phyloP scores from a whole-genome alignment of 75 land plant species.

The Pinus tabuliformis region DNA sequence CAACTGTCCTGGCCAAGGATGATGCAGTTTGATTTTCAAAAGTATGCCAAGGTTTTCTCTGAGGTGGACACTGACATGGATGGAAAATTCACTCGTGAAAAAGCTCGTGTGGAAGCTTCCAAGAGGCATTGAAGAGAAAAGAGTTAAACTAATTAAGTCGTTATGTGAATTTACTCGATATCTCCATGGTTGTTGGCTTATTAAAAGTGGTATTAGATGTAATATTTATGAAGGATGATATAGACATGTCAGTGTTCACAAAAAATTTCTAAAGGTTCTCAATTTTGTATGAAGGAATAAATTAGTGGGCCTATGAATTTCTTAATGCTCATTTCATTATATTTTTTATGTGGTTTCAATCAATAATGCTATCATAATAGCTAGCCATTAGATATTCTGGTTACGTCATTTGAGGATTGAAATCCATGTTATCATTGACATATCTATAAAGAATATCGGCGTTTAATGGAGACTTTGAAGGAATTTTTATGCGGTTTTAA shows the following conservation, averaged over 20 bases:
- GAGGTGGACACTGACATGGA: constrained; percentile 51
- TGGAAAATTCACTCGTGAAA: constrained; percentile 45
- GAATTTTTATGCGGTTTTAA: too few species aligned
- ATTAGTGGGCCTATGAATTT: too few species aligned
- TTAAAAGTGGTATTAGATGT: not conserved
- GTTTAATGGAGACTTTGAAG: too few species aligned
- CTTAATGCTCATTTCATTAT: not conserved
- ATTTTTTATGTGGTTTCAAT: not conserved
- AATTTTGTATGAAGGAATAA: not conserved
- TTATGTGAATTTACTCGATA: not conserved
- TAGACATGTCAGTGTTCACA: not conserved
- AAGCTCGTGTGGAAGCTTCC: constrained; percentile 49
- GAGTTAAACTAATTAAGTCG: not conserved
- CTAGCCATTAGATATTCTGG: too few species aligned
- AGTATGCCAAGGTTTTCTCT: constrained; percentile 15
- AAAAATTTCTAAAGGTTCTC: not conserved
- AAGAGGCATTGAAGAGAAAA: constrained; percentile 22
- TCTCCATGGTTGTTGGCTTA: not conserved
- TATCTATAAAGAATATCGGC: too few species aligned
- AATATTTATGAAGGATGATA: not conserved
- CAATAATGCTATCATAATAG: too few species aligned
- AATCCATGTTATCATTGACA: too few species aligned
- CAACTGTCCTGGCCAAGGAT: too few species aligned
- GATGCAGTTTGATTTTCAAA: too few species aligned
- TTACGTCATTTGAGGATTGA: too few species aligned